Conservation (phyloP, 371 early-diverging fungal genomes). For the Capillidium rhysosporum region DNA sequence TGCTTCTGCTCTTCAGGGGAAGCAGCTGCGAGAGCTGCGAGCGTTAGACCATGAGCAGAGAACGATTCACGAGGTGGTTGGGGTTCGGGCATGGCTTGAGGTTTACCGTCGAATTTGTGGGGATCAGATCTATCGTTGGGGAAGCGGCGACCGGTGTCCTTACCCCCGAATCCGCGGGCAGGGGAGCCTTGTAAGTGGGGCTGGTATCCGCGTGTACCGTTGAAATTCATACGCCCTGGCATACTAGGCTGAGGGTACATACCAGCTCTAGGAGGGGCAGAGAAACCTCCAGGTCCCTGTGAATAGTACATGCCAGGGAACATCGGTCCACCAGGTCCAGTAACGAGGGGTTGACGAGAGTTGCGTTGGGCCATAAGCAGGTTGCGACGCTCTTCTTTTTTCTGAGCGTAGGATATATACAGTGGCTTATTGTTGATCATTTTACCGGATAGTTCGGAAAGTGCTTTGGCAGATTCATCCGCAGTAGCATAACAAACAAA, state of each 20-base stretch:
- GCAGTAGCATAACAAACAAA: constrained; percentile 83
- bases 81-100: no score
- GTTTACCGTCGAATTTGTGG: no score
- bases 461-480: constrained; percentile 80
- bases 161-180: no score
- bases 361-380: constrained; percentile 88
- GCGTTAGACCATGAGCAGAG: constrained; percentile 41
- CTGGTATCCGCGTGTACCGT: no score
- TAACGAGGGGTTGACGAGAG: constrained; percentile 28
- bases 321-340: constrained; percentile 8
- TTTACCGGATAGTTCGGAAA: constrained; percentile 78
- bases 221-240: constrained; percentile 5
- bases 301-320: constrained; percentile 12
- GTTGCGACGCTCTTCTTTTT: constrained; percentile 83
- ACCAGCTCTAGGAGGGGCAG: constrained; percentile 40
- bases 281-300: constrained; percentile 21
- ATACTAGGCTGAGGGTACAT: constrained; percentile 52
- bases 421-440: constrained; percentile 89
- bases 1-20: constrained; percentile 79
- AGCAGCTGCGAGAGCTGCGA: constrained; percentile 61
- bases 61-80: no score
- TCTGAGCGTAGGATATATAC: constrained; percentile 94
- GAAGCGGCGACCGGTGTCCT: no score
- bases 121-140: no score
- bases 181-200: no score